A percentile compares a stretch with the other conserved stretches of the same genome.
These are phyloP conservation scores for Leishmania turanica DNA, from an alignment of 208 protist species.

Conservation along the genomic window DNA sequence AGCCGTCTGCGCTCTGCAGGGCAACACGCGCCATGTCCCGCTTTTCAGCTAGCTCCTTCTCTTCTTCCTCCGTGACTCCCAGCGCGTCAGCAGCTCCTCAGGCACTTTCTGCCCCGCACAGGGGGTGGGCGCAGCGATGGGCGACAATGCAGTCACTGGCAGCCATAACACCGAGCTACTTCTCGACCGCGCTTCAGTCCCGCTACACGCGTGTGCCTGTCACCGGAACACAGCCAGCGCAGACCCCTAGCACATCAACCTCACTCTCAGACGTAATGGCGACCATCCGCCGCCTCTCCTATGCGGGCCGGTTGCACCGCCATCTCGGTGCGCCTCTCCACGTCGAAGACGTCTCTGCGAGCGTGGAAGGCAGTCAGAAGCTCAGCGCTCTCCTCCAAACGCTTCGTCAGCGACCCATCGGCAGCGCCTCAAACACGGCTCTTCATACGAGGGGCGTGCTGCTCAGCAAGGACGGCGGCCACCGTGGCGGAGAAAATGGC, in stretches of 20 bases:
- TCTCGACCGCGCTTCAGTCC: conserved; percentile 15
- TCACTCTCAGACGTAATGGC: conserved; percentile 6
- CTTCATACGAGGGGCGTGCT: neutral
- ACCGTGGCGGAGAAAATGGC: conserved; percentile 12
- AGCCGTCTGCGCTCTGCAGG: neutral
- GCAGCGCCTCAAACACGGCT: neutral
- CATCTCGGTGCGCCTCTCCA: neutral
- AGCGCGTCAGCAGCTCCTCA: neutral
- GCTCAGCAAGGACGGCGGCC: conserved; percentile 12
- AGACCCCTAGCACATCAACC: neutral
- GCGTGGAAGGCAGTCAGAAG: neutral
- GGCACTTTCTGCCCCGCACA: neutral
- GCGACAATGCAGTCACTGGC: conserved; percentile 1
- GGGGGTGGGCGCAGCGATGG: conserved; percentile 14
- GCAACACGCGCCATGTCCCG: conserved; percentile 13
- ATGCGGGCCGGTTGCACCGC: neutral
- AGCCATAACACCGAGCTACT: conserved; percentile 6
- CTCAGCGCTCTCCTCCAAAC: neutral
- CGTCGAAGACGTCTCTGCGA: neutral
- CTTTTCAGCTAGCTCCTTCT: neutral
- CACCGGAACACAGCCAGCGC: no score
- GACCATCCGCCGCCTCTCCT: neutral
- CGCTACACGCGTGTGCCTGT: conserved; percentile 1
- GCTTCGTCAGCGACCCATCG: neutral
- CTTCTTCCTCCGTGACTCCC: neutral